These are phyloP conservation scores for Parachaetomium inaequale DNA, from an alignment of 495 filamentous ascomycete genomes.

Conservation along the genomic window DNA sequence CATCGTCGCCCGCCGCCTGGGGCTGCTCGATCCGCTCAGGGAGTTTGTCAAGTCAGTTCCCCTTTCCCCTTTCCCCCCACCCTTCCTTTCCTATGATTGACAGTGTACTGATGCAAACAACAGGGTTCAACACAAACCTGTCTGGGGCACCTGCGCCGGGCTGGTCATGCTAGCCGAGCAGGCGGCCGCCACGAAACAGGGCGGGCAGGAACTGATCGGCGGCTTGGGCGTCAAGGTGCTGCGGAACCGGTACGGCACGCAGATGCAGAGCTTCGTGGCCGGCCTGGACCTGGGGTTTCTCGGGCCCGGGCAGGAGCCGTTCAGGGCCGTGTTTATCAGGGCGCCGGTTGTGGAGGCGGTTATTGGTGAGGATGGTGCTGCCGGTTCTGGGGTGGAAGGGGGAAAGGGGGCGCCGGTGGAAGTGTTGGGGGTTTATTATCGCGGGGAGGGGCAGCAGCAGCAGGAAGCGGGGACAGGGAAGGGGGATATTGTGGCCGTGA, in stretches of 20 bases:
- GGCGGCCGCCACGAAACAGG: conserved; percentile 82
- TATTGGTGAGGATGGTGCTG: conserved; percentile 43
- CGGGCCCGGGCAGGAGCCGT: conserved; percentile 43
- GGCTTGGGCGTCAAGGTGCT: conserved; percentile 88
- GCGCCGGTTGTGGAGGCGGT: conserved; percentile 90
- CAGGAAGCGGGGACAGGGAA: conserved; percentile 36
- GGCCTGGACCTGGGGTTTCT: conserved; percentile 75
- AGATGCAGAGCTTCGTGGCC: conserved; percentile 87
- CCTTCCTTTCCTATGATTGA: not conserved
- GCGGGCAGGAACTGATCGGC: conserved; percentile 90
- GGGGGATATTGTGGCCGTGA: conserved; percentile 87
- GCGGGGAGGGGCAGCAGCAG: conserved; percentile 14
- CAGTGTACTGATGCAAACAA: not conserved
- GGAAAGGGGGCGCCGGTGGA: conserved; percentile 48
- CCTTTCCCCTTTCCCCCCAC: not conserved
- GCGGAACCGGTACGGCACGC: conserved; percentile 93
- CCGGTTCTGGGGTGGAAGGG: conserved; percentile 36
- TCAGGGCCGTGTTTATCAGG: conserved; percentile 86
- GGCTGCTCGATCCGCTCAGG: conserved; percentile 77
- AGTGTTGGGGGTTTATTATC: conserved; percentile 47
- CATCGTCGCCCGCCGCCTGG: conserved; percentile 75
- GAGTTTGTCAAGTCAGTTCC: conserved; percentile 85
- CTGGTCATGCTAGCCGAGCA: conserved; percentile 87
- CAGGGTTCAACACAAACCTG: conserved; percentile 68
- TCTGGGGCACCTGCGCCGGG: conserved; percentile 95